These are phyloP conservation scores for Ambrosiella xylebori DNA, from an alignment of 2,329 filamentous ascomycete genomes.

Conservation along the genomic window DNA sequence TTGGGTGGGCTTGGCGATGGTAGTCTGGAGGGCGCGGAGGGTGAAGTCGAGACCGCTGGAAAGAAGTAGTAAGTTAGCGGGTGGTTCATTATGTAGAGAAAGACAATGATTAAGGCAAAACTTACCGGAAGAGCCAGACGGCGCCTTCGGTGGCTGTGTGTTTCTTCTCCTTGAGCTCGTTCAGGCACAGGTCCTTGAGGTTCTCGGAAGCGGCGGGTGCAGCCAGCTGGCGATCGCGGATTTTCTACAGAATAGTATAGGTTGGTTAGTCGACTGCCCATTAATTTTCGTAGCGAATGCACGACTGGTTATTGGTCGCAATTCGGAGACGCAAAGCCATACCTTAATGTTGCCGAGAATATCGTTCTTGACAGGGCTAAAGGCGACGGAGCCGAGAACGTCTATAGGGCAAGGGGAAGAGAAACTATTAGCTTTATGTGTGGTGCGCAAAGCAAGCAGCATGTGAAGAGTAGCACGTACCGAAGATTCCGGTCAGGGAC, in stretches of 20 bases:
- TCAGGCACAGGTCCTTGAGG: slow-evolving; percentile 67
- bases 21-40: slow-evolving; percentile 62
- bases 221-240: slow-evolving; percentile 64
- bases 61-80: background rate
- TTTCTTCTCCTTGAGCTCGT: slow-evolving; percentile 81
- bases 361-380: slow-evolving; percentile 80
- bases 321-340: slow-evolving; percentile 13
- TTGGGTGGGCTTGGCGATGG: slow-evolving; percentile 47
- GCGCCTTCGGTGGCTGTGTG: slow-evolving; percentile 78
- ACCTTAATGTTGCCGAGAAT: slow-evolving; percentile 87
- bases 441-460: background rate
- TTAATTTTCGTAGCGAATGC: no score
- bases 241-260: slow-evolving; percentile 45
- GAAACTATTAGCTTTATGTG: no score
- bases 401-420: slow-evolving; percentile 24
- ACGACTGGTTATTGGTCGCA: no score
- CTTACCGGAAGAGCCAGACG: slow-evolving; percentile 75
- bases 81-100: no score
- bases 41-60: slow-evolving; percentile 85
- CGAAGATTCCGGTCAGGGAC: slow-evolving; percentile 72
- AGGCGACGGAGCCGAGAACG: slow-evolving; percentile 53
- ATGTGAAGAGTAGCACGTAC: slow-evolving; percentile 27
- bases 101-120: background rate
- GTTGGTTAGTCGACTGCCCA: background rate
- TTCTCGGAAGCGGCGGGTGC: slow-evolving; percentile 65